phyloP scores from a whole-genome alignment of 2,329 filamentous ascomycete genomes.

The Phyllosticta citriasiana region DNA sequence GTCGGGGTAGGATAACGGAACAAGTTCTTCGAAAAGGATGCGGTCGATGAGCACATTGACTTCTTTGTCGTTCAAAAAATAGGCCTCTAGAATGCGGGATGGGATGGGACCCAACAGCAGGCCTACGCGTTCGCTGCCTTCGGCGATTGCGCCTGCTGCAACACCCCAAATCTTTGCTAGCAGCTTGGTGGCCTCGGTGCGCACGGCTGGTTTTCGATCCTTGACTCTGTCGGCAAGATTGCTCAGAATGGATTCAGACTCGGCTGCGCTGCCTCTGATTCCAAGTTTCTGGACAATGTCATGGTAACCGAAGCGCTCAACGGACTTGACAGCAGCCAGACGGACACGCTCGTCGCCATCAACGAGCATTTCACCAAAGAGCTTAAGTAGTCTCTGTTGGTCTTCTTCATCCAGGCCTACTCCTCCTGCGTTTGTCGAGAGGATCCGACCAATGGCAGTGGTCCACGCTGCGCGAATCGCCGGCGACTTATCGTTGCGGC shows the following conservation, averaged over 20 bases:
- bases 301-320: constrained; percentile 70
- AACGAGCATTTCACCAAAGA: constrained; percentile 68
- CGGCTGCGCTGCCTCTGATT: constrained; percentile 61
- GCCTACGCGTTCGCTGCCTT: constrained; percentile 66
- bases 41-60: constrained; percentile 76
- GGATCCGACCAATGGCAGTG: constrained; percentile 70
- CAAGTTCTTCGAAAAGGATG: constrained; percentile 74
- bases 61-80: constrained; percentile 81
- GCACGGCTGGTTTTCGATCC: constrained; percentile 72
- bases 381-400: constrained; percentile 62
- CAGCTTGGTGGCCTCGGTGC: constrained; percentile 76
- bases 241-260: constrained; percentile 66
- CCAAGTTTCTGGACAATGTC: constrained; percentile 78
- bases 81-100: constrained; percentile 73
- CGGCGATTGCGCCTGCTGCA: constrained; percentile 73
- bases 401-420: constrained; percentile 80
- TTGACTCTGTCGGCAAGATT: constrained; percentile 81
- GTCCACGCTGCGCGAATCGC: constrained; percentile 81
- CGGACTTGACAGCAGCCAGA: constrained; percentile 74
- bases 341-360: constrained; percentile 89
- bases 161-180: constrained; percentile 90
- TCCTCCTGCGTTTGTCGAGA: constrained; percentile 83
- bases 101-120: constrained; percentile 73
- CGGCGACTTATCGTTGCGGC: constrained; percentile 77
- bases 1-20: constrained; percentile 82